A percentile compares a stretch with the other conserved stretches of the same genome.
phyloP scores from a whole-genome alignment of 192 early-diverging fungal genomes.

The Radiomyces spectabilis region DNA sequence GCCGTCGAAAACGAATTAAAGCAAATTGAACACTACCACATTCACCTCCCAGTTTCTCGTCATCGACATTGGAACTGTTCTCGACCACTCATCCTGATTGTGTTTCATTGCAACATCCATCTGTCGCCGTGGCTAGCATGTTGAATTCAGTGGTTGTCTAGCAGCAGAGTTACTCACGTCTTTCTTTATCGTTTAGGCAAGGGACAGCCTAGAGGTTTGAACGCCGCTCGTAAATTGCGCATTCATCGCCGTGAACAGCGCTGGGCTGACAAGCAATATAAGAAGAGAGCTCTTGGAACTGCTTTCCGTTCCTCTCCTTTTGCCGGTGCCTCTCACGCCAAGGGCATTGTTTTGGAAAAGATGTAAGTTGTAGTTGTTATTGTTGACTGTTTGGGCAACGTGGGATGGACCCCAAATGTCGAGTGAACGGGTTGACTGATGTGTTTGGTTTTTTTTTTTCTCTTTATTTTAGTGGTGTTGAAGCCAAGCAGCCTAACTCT shows the following conservation, averaged over 20 bases:
- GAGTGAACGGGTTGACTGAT: background rate
- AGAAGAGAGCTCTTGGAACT: conserved; percentile 97
- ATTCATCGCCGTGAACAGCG: conserved; percentile 95
- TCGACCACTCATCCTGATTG: too few relatives aligned
- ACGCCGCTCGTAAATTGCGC: conserved; percentile 97
- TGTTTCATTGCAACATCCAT: too few relatives aligned
- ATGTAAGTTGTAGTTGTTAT: too few relatives aligned
- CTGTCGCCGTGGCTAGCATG: too few relatives aligned
- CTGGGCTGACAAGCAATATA: conserved; percentile 99
- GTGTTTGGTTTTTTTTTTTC: background rate
- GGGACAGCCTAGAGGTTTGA: conserved; percentile 95
- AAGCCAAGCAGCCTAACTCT: conserved; percentile 99
- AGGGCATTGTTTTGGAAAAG: conserved; percentile 99
- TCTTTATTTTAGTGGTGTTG: conserved; percentile 74
- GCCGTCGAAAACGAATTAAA: too few relatives aligned
- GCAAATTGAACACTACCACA: too few relatives aligned
- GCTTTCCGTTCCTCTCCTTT: conserved; percentile 98
- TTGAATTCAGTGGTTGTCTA: too few relatives aligned
- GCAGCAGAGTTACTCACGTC: too few relatives aligned
- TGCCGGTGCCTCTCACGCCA: conserved; percentile 99
- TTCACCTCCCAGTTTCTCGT: too few relatives aligned
- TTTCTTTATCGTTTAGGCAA: conserved; percentile 47
- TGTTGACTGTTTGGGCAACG: too few relatives aligned
- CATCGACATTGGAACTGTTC: too few relatives aligned
- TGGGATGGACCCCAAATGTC: too few relatives aligned